Conservation (phyloP, 2,329 filamentous ascomycete genomes). For the Aspergillus proliferans region DNA sequence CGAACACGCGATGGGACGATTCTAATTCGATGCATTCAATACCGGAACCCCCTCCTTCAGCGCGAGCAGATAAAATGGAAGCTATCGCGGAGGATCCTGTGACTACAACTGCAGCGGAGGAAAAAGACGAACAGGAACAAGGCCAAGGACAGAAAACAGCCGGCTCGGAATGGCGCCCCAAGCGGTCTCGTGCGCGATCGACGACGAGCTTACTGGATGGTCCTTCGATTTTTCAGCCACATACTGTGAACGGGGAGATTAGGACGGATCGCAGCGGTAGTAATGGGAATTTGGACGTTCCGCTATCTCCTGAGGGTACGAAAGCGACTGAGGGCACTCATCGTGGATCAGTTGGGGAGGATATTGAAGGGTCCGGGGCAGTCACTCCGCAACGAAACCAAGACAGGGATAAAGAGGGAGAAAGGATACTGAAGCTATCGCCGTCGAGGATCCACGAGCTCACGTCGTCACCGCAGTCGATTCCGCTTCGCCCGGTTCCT, state of each 20-base stretch:
- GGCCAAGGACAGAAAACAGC: background rate
- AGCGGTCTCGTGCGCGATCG: background rate
- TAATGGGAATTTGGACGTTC: background rate
- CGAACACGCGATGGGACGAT: background rate
- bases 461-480: slow-evolving; percentile 48
- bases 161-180: background rate
- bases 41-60: background rate
- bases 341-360: slow-evolving; percentile 21
- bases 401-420: slow-evolving; percentile 28
- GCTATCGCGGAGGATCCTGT: background rate
- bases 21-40: background rate
- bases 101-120: background rate
- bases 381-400: slow-evolving; percentile 10
- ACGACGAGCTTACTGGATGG: background rate
- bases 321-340: background rate
- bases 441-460: slow-evolving; percentile 51
- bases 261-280: background rate
- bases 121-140: background rate
- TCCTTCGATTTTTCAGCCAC: background rate
- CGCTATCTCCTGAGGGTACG: background rate
- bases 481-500: slow-evolving; percentile 43
- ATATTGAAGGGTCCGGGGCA: slow-evolving; percentile 18
- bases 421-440: slow-evolving; percentile 45
- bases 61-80: background rate
- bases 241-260: background rate